These are phyloP conservation scores for Pichia deserticola DNA, from an alignment of 805 yeast genomes.

Conservation along the genomic window DNA sequence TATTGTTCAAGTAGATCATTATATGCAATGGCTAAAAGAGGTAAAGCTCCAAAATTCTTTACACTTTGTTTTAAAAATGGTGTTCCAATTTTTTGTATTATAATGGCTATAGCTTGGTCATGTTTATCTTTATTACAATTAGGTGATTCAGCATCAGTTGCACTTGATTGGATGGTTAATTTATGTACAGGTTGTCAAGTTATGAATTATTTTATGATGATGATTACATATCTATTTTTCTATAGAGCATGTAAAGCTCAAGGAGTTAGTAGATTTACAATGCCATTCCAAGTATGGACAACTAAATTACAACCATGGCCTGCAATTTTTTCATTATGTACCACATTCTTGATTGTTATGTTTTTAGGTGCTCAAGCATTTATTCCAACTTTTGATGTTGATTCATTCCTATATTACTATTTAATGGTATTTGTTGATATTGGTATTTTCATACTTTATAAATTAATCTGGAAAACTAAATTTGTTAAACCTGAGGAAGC, in stretches of 20 bases:
- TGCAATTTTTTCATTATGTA: conserved; percentile 21
- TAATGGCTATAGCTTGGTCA: conserved; percentile 26
- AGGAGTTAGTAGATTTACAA: conserved; percentile 35
- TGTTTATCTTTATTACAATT: conserved; percentile 31
- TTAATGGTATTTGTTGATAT: conserved; percentile 36
- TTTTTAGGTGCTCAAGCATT: conserved; percentile 35
- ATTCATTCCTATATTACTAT: conserved; percentile 38
- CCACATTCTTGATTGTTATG: conserved; percentile 31
- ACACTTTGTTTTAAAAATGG: conserved; percentile 57
- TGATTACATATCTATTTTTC: conserved; percentile 53
- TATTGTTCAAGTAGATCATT: conserved; percentile 64
- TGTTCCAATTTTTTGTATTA: conserved; percentile 34
- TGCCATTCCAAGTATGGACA: conserved; percentile 45
- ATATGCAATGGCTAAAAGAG: conserved; percentile 62
- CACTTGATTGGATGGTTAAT: conserved; percentile 27
- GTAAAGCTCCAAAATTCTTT: conserved; percentile 67
- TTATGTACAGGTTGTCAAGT: conserved; percentile 26
- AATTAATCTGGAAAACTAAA: conserved; percentile 33
- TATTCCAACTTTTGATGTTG: conserved; percentile 30
- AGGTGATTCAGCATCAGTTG: conserved; percentile 23
- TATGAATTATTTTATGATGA: conserved; percentile 25
- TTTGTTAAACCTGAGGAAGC: conserved; percentile 37
- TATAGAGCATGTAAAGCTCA: conserved; percentile 56
- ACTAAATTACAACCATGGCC: conserved; percentile 33
- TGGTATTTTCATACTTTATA: conserved; percentile 29